Base-by-base conservation (phyloP, 108 stramenopile species). In the Stephanodiscus minutulus region DNA sequence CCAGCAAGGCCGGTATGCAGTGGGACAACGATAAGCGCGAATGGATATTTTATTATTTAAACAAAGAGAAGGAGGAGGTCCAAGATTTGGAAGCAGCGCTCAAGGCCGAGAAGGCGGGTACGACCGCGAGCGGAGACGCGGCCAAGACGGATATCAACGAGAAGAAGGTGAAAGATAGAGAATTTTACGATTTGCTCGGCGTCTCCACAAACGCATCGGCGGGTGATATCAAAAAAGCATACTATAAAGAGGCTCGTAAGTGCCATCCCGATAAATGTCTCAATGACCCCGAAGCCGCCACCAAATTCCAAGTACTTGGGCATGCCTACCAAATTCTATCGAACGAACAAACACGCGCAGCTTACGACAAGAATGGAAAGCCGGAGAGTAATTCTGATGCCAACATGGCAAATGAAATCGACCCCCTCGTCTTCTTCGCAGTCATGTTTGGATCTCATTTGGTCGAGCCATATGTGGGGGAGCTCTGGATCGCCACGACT, bases 291-390 rank as follows among this genome's bases (percentile, higher is more conserved):
- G 85, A 92, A 22, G 93, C 92, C 18, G 84, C 86, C 7, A 68
- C 83, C 11, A 88, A 88, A 69, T 97, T 97, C 73, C 97, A 96
- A 82, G 85, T 79, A 24, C 58, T 97, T 15, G 91, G 93, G 13
- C 90, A 94, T 64, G 97, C 97, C 33, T 97, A 97, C 72, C 97
- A 96, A 72, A 74, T 94, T 6, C 78, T 97, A 10, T 85, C 85
- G 24, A 84, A 92, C 67, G 92, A 94, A 31, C 81, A 92, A 70
- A 81, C 80, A 11, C 83, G 97, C 46, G 91, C 89, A 27, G 72
- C 76, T 20, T 97, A 97, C 72, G 97, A 97, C 66, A 83, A 87
- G 56, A 82, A 93, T 81, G 96, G 94, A 41, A 79, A 72, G 25
- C 72, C 76, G 7, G 82, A 89, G 9, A 79, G 75, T 25, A 65